Percentiles rank a stretch among this genome's conserved stretches.
These are phyloP conservation scores for Pseudoscleropodium purum DNA, from an alignment of 225 moss, liverwort and hornwort genomes.

Conservation along the genomic window DNA sequence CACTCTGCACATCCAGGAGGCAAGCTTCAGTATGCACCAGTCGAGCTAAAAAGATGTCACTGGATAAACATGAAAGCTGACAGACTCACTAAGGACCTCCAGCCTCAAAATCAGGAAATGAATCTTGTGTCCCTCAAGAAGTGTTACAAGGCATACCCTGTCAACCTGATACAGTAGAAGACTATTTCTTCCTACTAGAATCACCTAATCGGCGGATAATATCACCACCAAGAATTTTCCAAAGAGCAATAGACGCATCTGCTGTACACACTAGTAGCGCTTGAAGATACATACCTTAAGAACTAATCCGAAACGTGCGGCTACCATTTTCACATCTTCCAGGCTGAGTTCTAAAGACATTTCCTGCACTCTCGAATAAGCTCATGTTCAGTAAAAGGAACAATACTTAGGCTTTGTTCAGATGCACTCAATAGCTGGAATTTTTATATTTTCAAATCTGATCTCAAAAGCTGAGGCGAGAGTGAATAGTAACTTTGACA, in stretches of 20 bases:
- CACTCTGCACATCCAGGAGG: constrained; percentile 38
- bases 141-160: not conserved
- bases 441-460: not conserved
- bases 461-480: not conserved
- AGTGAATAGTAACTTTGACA: not conserved
- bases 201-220: not conserved
- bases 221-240: not conserved
- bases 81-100: not conserved
- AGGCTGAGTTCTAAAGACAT: constrained; percentile 80
- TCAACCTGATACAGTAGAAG: not conserved
- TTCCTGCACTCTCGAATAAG: constrained; percentile 40
- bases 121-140: not conserved
- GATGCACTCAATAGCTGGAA: not conserved
- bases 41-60: not conserved
- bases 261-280: not conserved
- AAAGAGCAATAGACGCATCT: not conserved
- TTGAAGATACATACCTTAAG: constrained; percentile 43
- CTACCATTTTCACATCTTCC: constrained; percentile 63
- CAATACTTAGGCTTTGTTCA: not conserved
- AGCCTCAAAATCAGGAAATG: not conserved
- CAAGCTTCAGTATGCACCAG: constrained; percentile 15
- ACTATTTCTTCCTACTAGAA: not conserved
- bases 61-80: not conserved
- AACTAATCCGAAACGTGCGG: constrained; percentile 42
- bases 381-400: not conserved